phyloP scores from a whole-genome alignment of 164 flowering plant genomes.

The Tetracentron sinense region DNA sequence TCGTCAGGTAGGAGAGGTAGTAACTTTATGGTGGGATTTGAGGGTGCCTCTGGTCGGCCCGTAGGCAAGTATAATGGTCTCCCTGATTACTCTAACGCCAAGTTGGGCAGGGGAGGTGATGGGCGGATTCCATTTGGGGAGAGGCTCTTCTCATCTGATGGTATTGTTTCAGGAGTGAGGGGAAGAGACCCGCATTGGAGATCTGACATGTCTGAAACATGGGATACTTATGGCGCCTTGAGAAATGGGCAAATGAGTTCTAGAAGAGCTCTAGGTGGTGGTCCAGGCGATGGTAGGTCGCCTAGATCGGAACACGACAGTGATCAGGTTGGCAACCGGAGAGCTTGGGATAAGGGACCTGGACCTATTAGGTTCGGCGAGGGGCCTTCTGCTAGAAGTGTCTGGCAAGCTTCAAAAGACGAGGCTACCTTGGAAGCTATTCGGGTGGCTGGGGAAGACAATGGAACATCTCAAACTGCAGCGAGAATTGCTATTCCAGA shows the following conservation, averaged over 20 bases:
- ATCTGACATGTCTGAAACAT: conserved; percentile 51
- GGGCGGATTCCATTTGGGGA: conserved; percentile 58
- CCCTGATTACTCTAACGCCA: conserved; percentile 52
- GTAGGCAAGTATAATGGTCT: conserved; percentile 61
- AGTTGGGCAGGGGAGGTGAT: conserved; percentile 52
- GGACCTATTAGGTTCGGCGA: conserved; percentile 79
- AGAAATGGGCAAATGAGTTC: conserved; percentile 56
- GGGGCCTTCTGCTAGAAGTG: conserved; percentile 99
- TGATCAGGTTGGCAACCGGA: conserved; percentile 53
- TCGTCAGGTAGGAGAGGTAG: conserved; percentile 62
- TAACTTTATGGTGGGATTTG: conserved; percentile 50
- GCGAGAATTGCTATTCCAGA: conserved; percentile 61
- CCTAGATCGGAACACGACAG: conserved; percentile 50
- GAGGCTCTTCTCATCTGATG: conserved; percentile 61
- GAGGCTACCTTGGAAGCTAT: conserved; percentile 97
- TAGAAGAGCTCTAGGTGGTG: conserved; percentile 48
- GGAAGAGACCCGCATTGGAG: conserved; percentile 66
- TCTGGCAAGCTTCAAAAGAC: conserved; percentile 98
- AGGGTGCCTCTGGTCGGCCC: conserved; percentile 56
- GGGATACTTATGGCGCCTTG: conserved; percentile 62
- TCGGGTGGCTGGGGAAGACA: conserved; percentile 89
- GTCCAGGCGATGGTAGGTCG: conserved; percentile 47
- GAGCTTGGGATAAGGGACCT: conserved; percentile 77
- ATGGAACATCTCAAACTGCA: conserved; percentile 48
- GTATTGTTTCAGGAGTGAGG: conserved; percentile 40